Base-by-base conservation (phyloP, 192 early-diverging fungal genomes). In the Coemansia sp. region DNA sequence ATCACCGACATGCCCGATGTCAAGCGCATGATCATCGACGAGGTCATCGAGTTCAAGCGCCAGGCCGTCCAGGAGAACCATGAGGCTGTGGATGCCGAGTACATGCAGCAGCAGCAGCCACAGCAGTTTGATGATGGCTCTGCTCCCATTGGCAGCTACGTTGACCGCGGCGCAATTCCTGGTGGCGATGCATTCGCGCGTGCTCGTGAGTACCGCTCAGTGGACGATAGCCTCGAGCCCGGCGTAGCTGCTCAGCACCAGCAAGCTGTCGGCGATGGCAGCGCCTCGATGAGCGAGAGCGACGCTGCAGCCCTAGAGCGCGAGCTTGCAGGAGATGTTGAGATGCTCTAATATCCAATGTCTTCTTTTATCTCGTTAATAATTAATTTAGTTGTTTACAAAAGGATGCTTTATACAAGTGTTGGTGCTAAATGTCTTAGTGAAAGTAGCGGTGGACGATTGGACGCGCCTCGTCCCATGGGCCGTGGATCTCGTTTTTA, bases 401-500 rank as follows among this genome's bases (percentile, higher is more conserved):
- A 15, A 17, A 31, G 20, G 19, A n/a, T 56, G 7, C 43, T 53
- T 32, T 59, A 60, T 60, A 59, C 62, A 51, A 29, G 14, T 46
- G 41, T n/a, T 59, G 4, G 22, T 5, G 22, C n/a, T 20, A 7
- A 41, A 6, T 19, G 4, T 9, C 24, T 36, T 73, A 79, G 60
- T 66, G 58, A 37, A 70, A 79, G 61, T 84, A 81, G 46, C 81
- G 84, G 56, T 89, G 88, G 0, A 93, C 79, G 49, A 89, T 87
- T 9, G 92, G 92, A 10, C 89, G 74, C 14, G 95, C 96, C 73
- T 96, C 94, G 76, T 98, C 96, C 96, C 96, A 98, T 40, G 96
- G 96, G 4, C 96, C 96, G 67, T 95, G 92, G 32, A 97, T 97
- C 77, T 97, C 94, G 76, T 96, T 96, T 83, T 99, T 99, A 84